Evolutionary conservation across 306 rosid genomes (phyloP).

Genomic region (Citrullus colocynthis): DNA sequence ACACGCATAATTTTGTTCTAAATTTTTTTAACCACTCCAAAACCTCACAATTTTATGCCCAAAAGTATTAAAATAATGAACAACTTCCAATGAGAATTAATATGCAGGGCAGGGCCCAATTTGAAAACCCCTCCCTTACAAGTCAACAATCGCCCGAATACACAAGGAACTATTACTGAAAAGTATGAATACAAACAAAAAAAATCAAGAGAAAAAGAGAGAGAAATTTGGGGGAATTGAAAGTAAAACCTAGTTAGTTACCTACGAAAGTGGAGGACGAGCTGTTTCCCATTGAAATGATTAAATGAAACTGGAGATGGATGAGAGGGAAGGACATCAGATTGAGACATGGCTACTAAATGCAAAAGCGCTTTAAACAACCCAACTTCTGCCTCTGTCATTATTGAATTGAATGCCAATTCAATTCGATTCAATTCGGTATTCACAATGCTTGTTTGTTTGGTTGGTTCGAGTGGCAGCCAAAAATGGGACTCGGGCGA

Average conservation of each 20-base stretch:
- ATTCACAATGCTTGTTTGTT: not conserved
- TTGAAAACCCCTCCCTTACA: not conserved
- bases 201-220: not conserved
- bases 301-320: not conserved
- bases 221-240: not conserved
- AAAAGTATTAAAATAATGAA: not conserved
- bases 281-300: constrained; percentile 3
- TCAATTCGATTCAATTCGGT: not conserved
- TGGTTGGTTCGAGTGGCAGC: not conserved
- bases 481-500: not conserved
- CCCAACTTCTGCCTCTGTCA: not conserved
- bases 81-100: not conserved
- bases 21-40: not conserved
- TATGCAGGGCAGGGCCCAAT: not conserved
- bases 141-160: not conserved
- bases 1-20: constrained; percentile 15
- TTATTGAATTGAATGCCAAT: not conserved
- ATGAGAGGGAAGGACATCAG: not conserved
- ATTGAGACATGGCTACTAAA: not conserved
- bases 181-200: not conserved
- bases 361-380: not conserved
- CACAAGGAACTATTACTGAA: not conserved
- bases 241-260: not conserved
- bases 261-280: constrained; percentile 1
- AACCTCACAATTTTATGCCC: not conserved